Percentiles rank a stretch among this genome's conserved stretches.
Evolutionary conservation across 2,329 filamentous ascomycete species (phyloP).

Genomic region (Kalmusia sp.): DNA sequence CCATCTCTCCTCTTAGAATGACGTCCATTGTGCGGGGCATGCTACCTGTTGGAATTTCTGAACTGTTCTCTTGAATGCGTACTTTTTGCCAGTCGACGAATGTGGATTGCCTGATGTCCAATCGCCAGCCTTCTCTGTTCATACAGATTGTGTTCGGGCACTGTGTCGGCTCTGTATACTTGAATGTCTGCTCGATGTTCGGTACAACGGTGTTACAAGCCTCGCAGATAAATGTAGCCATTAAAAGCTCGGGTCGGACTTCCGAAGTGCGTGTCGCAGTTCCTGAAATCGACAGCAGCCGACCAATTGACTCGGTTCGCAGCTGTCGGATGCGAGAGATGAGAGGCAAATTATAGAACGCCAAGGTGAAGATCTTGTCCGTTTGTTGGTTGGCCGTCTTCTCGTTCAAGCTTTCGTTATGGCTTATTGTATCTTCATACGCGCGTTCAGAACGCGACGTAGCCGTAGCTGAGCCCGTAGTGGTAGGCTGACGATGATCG

Average conservation of each 20-base stretch:
- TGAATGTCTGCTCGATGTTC: conserved; percentile 96
- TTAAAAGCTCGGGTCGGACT: conserved; percentile 89
- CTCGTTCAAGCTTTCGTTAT: conserved; percentile 64
- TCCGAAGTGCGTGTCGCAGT: conserved; percentile 97
- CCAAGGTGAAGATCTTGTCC: conserved; percentile 91
- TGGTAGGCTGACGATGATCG: conserved; percentile 84
- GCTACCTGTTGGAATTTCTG: conserved; percentile 96
- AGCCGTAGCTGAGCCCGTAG: conserved; percentile 74
- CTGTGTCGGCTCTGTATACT: conserved; percentile 95
- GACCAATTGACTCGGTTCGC: conserved; percentile 88
- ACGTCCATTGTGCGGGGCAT: conserved; percentile 99
- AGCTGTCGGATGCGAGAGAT: conserved; percentile 86
- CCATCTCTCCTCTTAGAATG: conserved; percentile 94
- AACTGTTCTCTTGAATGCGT: conserved; percentile 96
- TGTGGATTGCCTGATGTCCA: conserved; percentile 96
- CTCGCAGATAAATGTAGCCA: conserved; percentile 92
- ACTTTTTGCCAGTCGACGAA: conserved; percentile 99
- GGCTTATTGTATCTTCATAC: conserved; percentile 64
- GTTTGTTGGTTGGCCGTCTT: conserved; percentile 93
- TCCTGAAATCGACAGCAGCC: conserved; percentile 92
- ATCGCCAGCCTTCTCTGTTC: conserved; percentile 90
- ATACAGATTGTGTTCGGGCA: conserved; percentile 88
- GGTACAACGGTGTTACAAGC: conserved; percentile 82
- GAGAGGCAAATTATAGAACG: conserved; percentile 90
- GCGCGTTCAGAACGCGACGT: conserved; percentile 55